Base-by-base conservation (phyloP, 192 early-diverging fungal genomes). In the Rhizophlyctis rosea region DNA sequence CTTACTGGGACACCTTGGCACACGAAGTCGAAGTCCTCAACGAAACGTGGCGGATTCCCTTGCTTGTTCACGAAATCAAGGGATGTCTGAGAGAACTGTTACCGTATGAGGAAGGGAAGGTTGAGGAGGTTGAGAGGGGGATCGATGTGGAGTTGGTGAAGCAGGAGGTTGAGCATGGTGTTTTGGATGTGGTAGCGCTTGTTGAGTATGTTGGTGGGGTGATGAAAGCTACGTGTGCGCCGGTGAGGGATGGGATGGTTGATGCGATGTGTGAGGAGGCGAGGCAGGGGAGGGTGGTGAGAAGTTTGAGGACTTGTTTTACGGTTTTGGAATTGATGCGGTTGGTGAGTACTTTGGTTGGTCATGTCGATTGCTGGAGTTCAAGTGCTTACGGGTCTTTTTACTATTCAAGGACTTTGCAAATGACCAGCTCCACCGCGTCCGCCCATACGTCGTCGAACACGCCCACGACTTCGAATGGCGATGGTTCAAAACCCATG, bases 31-130 rank as follows among this genome's bases (percentile, higher is more conserved):
- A 59, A 1, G 47, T 64, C 4, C 30, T 49, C 51, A 59, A 67
- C 1, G 47, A 75, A 18, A 62, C 60, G 47, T 81, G 62, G 50
- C 71, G 84, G 21, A 53, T 93, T 13, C 76, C 85, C 0, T 64
- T 91, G 54, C 75, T 96, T 33, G 52, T 96, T 14, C 74, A 79
- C 13, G 93, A 96, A 74, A 72, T 94, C 21, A 80, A 84, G 25
- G 78, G 84, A 60, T 91, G 93, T 57, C 51, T 96, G 31, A 67
- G 82, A 1, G 82, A 84, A 33, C 74, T 90, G 29, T 51, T 88
- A 3, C 83, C 84, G 27, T 72, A 74, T 48, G 53, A 54, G 2
- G 14, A 59, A 24, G 80, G 68, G n/a, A 51, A 65, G 3, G 65
- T 56, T 57, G 73, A 72, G 23, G 81, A 83, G 18, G 50, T 83